Evolutionary conservation across 306 rosid genomes (phyloP), one percentile per base, ranked within the genome.

Genomic region (Ammopiptanthus mongolicus): DNA sequence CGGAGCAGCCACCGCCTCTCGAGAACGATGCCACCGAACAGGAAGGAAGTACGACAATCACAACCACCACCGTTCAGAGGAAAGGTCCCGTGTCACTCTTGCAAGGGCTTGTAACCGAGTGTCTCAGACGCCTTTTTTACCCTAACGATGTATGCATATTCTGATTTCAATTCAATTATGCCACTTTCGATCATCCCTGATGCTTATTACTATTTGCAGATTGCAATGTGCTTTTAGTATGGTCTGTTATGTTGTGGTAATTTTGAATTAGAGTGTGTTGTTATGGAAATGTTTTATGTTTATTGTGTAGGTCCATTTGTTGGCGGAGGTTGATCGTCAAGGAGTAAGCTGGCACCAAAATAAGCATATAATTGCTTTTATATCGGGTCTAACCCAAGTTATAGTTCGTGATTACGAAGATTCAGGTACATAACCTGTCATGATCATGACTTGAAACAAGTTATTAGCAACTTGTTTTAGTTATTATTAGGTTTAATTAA

Each of bases 291-390:
- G 17, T 65, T 47, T 47, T 73, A 1, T 78, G 44, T 2, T 44
- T 81, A 39, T n/a, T n/a, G n/a, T 74, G 29, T 77, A 94, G 98
- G 91, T 90, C 73, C 95, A 78, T 79, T 82, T 87, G 85, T 82
- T 94, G 75, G 96, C 89, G 1, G 93, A 91, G 88, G 89, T 87
- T 81, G 87, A 86, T 84, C 90, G 91, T 71, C 93, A 91, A 80
- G 96, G 91, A 62, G 86, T 91, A 28, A 88, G 96, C 84, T 94
- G 98, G 98, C 98, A 94, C 87, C 94, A 75, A 57, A 91, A 88
- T 82, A 90, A 90, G 86, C 97, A 90, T 84, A 85, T 90, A 44
- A 22, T 94, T 51, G 97, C 97, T 11, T 88, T 94, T 74, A 83
- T 91, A 68, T 86, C 95, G 29, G 89, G 88, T 71, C 79, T 75